Percentiles rank a stretch among this genome's conserved stretches.
These are phyloP conservation scores for Diaporthe longicolla DNA, from an alignment of 2,329 filamentous ascomycete species.

Conservation along the genomic window DNA sequence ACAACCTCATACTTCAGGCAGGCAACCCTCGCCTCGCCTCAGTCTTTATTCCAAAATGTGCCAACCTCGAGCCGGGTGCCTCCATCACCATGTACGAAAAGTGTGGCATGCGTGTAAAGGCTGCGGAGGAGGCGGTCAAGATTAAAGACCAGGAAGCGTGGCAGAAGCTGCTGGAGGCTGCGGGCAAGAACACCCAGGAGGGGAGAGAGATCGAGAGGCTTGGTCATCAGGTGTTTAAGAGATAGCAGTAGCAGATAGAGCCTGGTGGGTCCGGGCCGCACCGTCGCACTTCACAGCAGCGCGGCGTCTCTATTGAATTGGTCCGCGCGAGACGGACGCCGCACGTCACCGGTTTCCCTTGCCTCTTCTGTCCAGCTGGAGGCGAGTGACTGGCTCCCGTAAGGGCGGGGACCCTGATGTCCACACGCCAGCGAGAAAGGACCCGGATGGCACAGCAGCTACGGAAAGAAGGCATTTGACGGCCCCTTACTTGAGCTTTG, in stretches of 20 bases:
- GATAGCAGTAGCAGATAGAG: slow-evolving; percentile 47
- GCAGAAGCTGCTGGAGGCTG: slow-evolving; percentile 80
- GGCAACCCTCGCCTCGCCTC: slow-evolving; percentile 91
- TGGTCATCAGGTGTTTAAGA: slow-evolving; percentile 71
- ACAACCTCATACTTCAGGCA: slow-evolving; percentile 87
- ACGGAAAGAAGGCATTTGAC: no score
- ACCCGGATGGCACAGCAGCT: slow-evolving; percentile 13
- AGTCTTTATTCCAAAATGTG: slow-evolving; percentile 90
- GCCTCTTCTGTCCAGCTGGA: not conserved
- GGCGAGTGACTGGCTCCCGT: not conserved
- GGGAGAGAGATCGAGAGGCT: slow-evolving; percentile 87
- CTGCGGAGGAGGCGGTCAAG: slow-evolving; percentile 91
- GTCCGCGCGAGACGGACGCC: not conserved
- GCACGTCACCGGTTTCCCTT: not conserved
- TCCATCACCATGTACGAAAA: slow-evolving; percentile 95
- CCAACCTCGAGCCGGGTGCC: slow-evolving; percentile 75
- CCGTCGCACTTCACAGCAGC: not conserved
- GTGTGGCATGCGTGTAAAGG: slow-evolving; percentile 89
- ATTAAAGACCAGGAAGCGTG: slow-evolving; percentile 84
- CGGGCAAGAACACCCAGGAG: slow-evolving; percentile 76
- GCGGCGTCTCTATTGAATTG: not conserved
- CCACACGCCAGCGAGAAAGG: not conserved
- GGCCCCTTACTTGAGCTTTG: not conserved
- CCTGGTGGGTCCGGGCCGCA: not conserved
- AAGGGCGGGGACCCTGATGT: slow-evolving; percentile 25